Evolutionary conservation across 2,329 filamentous ascomycete genomes (phyloP).

Genomic region (Phyllosticta citriasiana): DNA sequence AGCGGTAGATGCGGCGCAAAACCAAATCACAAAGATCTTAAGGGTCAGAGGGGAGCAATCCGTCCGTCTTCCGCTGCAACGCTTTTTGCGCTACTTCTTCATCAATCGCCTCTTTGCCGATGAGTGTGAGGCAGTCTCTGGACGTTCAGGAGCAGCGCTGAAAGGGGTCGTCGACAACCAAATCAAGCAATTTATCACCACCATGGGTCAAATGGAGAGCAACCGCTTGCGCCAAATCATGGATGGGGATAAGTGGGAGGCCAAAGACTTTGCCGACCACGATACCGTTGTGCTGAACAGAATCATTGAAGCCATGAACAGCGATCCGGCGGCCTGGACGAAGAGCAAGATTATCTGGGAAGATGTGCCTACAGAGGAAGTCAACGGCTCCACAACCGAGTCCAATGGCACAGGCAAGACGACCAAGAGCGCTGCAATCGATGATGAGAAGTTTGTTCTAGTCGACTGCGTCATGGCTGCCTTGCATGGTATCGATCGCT

Average conservation of each 20-base stretch:
- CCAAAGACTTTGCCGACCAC: constrained; percentile 60
- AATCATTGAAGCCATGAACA: constrained; percentile 60
- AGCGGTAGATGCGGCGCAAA: constrained; percentile 69
- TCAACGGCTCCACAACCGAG: constrained; percentile 23
- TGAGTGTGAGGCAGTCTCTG: constrained; percentile 77
- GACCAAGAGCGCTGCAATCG: constrained; percentile 60
- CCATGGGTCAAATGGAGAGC: constrained; percentile 60
- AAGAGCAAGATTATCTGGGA: constrained; percentile 38
- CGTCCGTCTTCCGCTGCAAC: constrained; percentile 53
- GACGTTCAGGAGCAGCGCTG: constrained; percentile 62
- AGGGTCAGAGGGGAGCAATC: constrained; percentile 69
- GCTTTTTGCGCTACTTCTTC: constrained; percentile 73
- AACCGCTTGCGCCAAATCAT: constrained; percentile 66
- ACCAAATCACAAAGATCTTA: constrained; percentile 62
- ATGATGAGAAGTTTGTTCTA: constrained; percentile 76
- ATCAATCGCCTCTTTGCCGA: constrained; percentile 76
- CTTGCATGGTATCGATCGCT: constrained; percentile 69
- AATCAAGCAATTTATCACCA: constrained; percentile 69
- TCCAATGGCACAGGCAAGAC: constrained; percentile 25
- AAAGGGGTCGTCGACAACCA: constrained; percentile 74
- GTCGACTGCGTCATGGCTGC: constrained; percentile 75
- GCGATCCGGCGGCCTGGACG: constrained; percentile 58
- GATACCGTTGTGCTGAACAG: constrained; percentile 51
- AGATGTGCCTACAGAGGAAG: constrained; percentile 13
- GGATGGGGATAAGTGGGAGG: constrained; percentile 72